phyloP scores from a whole-genome alignment of 257 asterid genomes.

The Gentiana dahurica region DNA sequence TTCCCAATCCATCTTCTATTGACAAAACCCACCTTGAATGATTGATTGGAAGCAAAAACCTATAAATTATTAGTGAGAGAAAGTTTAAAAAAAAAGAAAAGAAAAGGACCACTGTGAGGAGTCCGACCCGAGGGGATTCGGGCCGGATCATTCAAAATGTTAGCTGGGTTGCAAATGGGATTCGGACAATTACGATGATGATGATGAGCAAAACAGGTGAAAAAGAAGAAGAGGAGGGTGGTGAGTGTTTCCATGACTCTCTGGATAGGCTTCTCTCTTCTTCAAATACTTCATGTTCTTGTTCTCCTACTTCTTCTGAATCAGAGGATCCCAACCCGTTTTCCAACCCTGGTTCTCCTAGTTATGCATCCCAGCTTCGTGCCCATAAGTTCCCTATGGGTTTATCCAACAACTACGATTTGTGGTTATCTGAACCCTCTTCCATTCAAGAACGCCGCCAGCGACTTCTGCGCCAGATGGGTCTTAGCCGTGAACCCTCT shows the following conservation, averaged over 20 bases:
- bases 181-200: conserved; percentile 9
- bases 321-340: conserved; percentile 33
- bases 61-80: too few species aligned
- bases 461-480: conserved; percentile 66
- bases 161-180: conserved; percentile 31
- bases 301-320: conserved; percentile 51
- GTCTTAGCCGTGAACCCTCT: conserved; percentile 65
- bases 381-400: conserved; percentile 49
- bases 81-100: too few species aligned
- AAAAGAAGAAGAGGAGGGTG: conserved; percentile 47
- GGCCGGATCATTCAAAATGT: conserved; percentile 20
- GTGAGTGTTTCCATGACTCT: conserved; percentile 57
- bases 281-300: conserved; percentile 64
- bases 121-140: too few species aligned
- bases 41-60: too few species aligned
- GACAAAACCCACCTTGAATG: too few species aligned
- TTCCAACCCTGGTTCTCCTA: conserved; percentile 21
- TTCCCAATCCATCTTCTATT: too few species aligned
- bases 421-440: conserved; percentile 83
- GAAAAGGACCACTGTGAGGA: too few species aligned
- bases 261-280: conserved; percentile 79
- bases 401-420: conserved; percentile 53
- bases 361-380: conserved; percentile 15
- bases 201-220: conserved; percentile 37
- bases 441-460: conserved; percentile 86